Evolutionary conservation across 441 rosid genomes (phyloP).

Genomic region (Gossypium aridum): DNA sequence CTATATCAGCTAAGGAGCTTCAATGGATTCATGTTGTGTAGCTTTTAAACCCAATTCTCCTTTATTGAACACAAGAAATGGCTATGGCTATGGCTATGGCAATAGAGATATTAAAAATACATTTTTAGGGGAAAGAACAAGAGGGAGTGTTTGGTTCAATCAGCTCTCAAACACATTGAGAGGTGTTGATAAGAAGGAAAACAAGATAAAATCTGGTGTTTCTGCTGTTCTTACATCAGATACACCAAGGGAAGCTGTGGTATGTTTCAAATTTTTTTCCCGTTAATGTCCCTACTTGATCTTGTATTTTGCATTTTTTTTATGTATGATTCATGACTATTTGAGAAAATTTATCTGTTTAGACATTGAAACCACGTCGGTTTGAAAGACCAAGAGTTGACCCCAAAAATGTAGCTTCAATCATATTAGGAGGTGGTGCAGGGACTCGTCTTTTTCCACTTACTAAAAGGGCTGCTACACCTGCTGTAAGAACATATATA

Average conservation of each 20-base stretch:
- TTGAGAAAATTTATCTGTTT: neutral
- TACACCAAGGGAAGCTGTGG: conserved; percentile 46
- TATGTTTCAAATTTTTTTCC: conserved; percentile 12
- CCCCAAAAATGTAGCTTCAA: conserved; percentile 77
- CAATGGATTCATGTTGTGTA: conserved; percentile 59
- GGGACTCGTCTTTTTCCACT: conserved; percentile 90
- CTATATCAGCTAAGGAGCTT: conserved; percentile 7
- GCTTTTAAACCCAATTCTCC: conserved; percentile 31
- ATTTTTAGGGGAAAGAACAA: conserved; percentile 53
- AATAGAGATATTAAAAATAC: conserved; percentile 26
- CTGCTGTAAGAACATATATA: conserved; percentile 55
- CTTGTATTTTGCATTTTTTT: neutral
- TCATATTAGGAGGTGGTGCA: conserved; percentile 92
- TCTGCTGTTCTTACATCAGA: conserved; percentile 53
- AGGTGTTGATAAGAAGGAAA: conserved; percentile 23
- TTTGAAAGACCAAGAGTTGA: conserved; percentile 54
- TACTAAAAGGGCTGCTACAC: conserved; percentile 79
- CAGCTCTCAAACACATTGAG: conserved; percentile 28
- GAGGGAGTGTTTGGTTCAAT: conserved; percentile 35
- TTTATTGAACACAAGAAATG: conserved; percentile 21
- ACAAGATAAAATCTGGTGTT: conserved; percentile 39
- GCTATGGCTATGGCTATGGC: conserved; percentile 14
- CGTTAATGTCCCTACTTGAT: neutral
- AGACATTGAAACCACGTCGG: conserved; percentile 43
- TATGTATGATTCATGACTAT: neutral